Percentiles rank a stretch among this genome's conserved stretches.
Conservation (phyloP, 148 eudicot genomes). For the Cornus controversa region DNA sequence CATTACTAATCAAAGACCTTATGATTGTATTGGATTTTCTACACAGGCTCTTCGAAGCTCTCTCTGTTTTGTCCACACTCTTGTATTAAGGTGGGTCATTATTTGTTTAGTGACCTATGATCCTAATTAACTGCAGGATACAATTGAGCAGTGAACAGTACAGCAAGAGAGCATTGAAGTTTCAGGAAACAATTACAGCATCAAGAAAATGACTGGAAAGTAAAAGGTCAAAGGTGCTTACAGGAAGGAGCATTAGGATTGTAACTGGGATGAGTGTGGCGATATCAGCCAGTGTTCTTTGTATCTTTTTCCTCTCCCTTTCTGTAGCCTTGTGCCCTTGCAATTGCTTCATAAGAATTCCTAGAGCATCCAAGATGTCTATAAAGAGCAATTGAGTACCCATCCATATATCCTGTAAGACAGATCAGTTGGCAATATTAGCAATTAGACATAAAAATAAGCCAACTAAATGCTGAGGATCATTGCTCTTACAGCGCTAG, state of each 20-base stretch:
- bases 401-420: slow-evolving; percentile 44
- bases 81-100: neutral
- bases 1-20: neutral
- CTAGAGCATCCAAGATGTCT: slow-evolving; percentile 26
- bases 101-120: neutral
- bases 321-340: slow-evolving; percentile 35
- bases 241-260: slow-evolving; percentile 49
- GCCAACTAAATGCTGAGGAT: neutral
- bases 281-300: slow-evolving; percentile 37
- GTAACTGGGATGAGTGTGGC: slow-evolving; percentile 41
- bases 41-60: neutral
- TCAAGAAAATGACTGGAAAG: neutral
- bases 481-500: slow-evolving; percentile 34
- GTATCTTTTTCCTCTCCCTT: slow-evolving; percentile 40
- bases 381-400: slow-evolving; percentile 40
- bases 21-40: neutral
- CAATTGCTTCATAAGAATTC: slow-evolving; percentile 29
- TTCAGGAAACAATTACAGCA: slow-evolving; percentile 1
- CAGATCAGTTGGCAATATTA: slow-evolving; percentile 7
- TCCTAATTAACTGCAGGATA: neutral
- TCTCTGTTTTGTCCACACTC: neutral
- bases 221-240: slow-evolving; percentile 18
- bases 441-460: neutral
- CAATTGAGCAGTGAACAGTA: neutral
- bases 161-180: too few species aligned